Conservation (phyloP, 495 filamentous ascomycete species). For the Trichodelitschia bisporula region DNA sequence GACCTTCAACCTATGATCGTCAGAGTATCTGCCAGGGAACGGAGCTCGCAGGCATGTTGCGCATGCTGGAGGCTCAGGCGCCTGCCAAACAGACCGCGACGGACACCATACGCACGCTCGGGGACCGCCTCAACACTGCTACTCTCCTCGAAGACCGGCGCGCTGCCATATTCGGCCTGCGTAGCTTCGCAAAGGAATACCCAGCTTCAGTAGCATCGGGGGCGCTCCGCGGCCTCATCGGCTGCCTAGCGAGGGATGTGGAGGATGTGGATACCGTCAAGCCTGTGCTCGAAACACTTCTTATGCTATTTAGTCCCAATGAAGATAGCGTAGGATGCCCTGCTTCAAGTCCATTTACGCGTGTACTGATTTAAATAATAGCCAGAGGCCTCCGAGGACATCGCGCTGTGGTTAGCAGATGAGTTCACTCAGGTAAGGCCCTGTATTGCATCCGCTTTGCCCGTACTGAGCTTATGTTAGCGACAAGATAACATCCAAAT, state of each 20-base stretch:
- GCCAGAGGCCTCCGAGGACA: constrained; percentile 92
- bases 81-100: constrained; percentile 90
- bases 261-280: constrained; percentile 96
- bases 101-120: constrained; percentile 75
- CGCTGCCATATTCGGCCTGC: constrained; percentile 71
- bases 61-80: constrained; percentile 60
- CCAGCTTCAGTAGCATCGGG: constrained; percentile 92
- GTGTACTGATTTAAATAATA: constrained; percentile 8
- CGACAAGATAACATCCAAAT: constrained; percentile 93
- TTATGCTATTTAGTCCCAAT: constrained; percentile 72
- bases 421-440: constrained; percentile 73
- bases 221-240: constrained; percentile 64
- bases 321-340: constrained; percentile 32
- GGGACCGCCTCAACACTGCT: constrained; percentile 60
- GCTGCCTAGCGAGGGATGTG: constrained; percentile 57
- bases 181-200: constrained; percentile 88
- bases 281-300: constrained; percentile 74
- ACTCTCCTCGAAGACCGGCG: constrained; percentile 85
- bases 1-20: too few species aligned
- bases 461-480: constrained; percentile 25
- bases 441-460: constrained; percentile 1
- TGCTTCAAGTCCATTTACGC: background rate
- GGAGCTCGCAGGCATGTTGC: too few species aligned
- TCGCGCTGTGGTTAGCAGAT: constrained; percentile 88
- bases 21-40: too few species aligned